Evolutionary conservation across 352 stramenopile species (phyloP).

Genomic region (Phytophthora lateralis): DNA sequence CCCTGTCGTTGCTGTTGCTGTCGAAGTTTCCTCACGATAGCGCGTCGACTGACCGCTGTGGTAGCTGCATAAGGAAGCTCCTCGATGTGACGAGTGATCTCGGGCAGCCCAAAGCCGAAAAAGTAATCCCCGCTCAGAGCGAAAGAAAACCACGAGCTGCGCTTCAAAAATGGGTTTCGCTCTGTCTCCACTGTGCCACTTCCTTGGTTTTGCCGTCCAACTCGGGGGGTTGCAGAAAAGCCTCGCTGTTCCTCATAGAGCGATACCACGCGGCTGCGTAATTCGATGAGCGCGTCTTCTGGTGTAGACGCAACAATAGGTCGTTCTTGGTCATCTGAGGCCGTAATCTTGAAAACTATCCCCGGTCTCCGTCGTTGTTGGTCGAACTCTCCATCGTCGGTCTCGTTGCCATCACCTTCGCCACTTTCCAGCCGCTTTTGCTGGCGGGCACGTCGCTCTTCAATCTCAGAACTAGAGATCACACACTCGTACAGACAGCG

Average conservation of each 20-base stretch:
- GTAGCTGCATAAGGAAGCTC: conserved; percentile 74
- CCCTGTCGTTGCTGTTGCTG: conserved; percentile 48
- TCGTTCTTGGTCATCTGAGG: conserved; percentile 68
- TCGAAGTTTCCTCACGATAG: conserved; percentile 44
- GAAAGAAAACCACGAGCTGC: conserved; percentile 84
- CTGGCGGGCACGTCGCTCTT: conserved; percentile 40
- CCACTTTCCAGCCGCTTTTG: conserved; percentile 22
- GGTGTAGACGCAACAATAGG: conserved; percentile 69
- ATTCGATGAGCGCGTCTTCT: conserved; percentile 72
- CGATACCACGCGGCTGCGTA: conserved; percentile 72
- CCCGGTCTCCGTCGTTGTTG: conserved; percentile 29
- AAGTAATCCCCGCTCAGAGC: conserved; percentile 79
- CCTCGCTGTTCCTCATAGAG: conserved; percentile 71
- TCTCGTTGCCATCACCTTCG: not conserved
- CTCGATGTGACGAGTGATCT: conserved; percentile 74
- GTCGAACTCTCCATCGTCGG: conserved; percentile 19
- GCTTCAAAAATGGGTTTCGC: conserved; percentile 75
- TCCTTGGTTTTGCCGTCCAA: conserved; percentile 1
- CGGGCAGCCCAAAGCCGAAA: conserved; percentile 79
- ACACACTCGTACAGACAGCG: conserved; percentile 93
- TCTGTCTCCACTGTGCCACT: conserved; percentile 24
- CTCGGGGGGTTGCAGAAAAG: conserved; percentile 32
- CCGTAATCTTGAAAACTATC: conserved; percentile 79
- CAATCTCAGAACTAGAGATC: conserved; percentile 82
- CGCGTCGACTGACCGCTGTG: conserved; percentile 58